Evolutionary conservation across 108 stramenopile genomes (phyloP).

Genomic region (Nitzschia sp.): DNA sequence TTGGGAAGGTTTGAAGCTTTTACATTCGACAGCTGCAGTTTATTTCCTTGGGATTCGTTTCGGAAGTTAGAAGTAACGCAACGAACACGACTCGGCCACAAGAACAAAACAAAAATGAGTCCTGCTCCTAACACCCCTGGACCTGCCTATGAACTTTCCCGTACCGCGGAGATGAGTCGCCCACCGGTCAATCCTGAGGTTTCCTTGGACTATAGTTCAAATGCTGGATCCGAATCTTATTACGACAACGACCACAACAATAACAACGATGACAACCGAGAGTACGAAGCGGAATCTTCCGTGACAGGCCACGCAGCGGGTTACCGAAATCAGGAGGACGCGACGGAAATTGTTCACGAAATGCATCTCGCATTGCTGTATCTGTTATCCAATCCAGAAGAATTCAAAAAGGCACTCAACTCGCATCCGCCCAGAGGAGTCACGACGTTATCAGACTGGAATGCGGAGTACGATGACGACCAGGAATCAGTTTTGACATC

Average conservation of each 20-base stretch:
- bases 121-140: slow-evolving; percentile 1
- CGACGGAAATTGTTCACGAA: slow-evolving; percentile 69
- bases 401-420: slow-evolving; percentile 74
- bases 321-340: slow-evolving; percentile 40
- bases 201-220: slow-evolving; percentile 24
- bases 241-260: slow-evolving; percentile 8
- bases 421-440: slow-evolving; percentile 49
- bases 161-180: neutral
- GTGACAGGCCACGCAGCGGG: slow-evolving; percentile 23
- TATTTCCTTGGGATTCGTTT: no score
- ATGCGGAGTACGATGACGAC: slow-evolving; percentile 69
- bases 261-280: no score
- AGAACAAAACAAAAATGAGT: no score
- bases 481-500: slow-evolving; percentile 30
- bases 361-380: slow-evolving; percentile 75
- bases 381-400: slow-evolving; percentile 71
- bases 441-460: slow-evolving; percentile 62
- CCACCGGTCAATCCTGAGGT: neutral
- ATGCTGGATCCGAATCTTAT: slow-evolving; percentile 29
- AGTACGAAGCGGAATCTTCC: no score
- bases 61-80: no score
- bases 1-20: no score
- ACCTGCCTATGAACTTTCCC: slow-evolving; percentile 18
- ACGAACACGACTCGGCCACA: no score
- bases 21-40: no score